Percentiles rank a stretch among this genome's conserved stretches.
Evolutionary conservation across 1,284 basidiomycete species (phyloP).

Genomic region (Porogramme epimiltina): DNA sequence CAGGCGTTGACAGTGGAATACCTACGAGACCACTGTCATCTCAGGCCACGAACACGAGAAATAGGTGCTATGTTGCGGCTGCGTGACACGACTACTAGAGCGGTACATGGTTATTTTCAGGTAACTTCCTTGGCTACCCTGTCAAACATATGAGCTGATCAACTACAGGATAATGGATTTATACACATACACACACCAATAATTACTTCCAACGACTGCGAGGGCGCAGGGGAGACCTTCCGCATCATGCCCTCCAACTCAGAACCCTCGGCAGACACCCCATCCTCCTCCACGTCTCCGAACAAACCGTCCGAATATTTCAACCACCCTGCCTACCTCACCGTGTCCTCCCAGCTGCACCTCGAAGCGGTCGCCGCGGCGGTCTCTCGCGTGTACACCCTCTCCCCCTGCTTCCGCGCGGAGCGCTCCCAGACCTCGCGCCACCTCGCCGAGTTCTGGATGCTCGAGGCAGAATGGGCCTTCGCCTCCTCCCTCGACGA

Average conservation of each 20-base stretch:
- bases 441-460: constrained; percentile 99
- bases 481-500: constrained; percentile 54
- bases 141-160: background rate
- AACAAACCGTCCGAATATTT: constrained; percentile 58
- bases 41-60: constrained; percentile 77
- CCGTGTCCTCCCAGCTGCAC: constrained; percentile 95
- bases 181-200: constrained; percentile 83
- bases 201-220: constrained; percentile 90
- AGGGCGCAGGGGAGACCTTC: constrained; percentile 97
- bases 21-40: constrained; percentile 80
- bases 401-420: constrained; percentile 92
- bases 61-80: constrained; percentile 77
- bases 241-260: constrained; percentile 54
- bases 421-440: constrained; percentile 87
- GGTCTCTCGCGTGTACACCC: constrained; percentile 84
- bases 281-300: constrained; percentile 12
- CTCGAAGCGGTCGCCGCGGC: constrained; percentile 86
- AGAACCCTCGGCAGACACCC: constrained; percentile 28
- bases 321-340: constrained; percentile 79
- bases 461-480: constrained; percentile 93
- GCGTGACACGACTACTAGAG: constrained; percentile 59
- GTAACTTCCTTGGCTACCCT: constrained; percentile 41
- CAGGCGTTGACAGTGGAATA: constrained; percentile 75
- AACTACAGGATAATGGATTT: constrained; percentile 70
- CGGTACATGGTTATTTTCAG: constrained; percentile 66